Evolutionary conservation across 2,329 filamentous ascomycete genomes (phyloP), one percentile per base, ranked within the genome.

Genomic region (Colletotrichum chrysophilum): DNA sequence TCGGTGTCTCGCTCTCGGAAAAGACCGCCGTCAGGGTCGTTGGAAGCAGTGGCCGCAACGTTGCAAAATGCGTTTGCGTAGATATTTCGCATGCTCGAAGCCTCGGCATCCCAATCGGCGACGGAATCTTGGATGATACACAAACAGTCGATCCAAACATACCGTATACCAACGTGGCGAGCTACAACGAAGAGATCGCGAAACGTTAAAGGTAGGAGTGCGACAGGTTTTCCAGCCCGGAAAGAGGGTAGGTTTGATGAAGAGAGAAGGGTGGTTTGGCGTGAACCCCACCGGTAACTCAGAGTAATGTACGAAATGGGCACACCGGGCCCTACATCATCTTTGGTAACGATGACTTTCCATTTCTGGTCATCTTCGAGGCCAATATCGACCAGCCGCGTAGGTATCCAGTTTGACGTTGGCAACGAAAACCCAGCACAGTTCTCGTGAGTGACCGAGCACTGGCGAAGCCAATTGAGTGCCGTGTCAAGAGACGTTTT

Each of bases 101-200:
- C 77, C 55, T 80, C 78, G 28, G 43, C 43, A 3, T 24, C 58
- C 78, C 79, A 79, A 48, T 80, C 78, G 1, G 69, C 62, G 5
- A 60, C 21, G 32, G 70, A 71, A 21, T 79, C 75, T 10, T 79
- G 78, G 9, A 78, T 48, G 16, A 80, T 79, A 69, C 78, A 79
- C 5, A 79, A 12, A 58, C 73, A 66, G 28, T 78, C 77, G 34
- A 77, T 73, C 77, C 76, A 79, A 13, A 78, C 34, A 48, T 82
- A 82, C 0, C 34, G 68, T 4, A 80, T 43, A 7, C 52, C 76
- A 76, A 80, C 34, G 5, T 16, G 30, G 4, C 68, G 71, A 1
- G 74, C 65, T 10, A 80, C 77, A 0, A 60, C 34, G 18, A 78
- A 48, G 6, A 76, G 52, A 18, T 80, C 77, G 7, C 66, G 65